A percentile compares a stretch with the other conserved stretches of the same genome.
Conservation (phyloP, 768 basidiomycete genomes). For the Lentinula raphanica region DNA sequence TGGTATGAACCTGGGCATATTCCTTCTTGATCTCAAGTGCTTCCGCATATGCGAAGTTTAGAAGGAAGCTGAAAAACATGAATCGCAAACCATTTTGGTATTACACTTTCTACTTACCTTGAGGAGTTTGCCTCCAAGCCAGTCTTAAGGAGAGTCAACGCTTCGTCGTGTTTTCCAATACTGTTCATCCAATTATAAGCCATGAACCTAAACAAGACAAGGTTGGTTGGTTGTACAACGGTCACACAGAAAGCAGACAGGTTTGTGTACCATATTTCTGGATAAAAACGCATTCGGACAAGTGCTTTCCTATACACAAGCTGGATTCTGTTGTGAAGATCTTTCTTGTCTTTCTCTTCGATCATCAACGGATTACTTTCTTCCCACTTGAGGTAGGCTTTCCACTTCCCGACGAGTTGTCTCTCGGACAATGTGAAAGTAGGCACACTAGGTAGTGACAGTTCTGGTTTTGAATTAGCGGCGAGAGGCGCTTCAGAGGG, state of each 20-base stretch:
- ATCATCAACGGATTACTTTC: conserved; percentile 91
- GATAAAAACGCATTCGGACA: conserved; percentile 88
- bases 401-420: conserved; percentile 80
- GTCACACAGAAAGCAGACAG: background rate
- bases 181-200: conserved; percentile 78
- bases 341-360: conserved; percentile 72
- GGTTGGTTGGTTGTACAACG: conserved; percentile 3
- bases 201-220: conserved; percentile 66
- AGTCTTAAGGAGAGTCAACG: conserved; percentile 68
- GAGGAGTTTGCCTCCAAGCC: conserved; percentile 86
- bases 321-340: conserved; percentile 65
- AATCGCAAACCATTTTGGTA: background rate
- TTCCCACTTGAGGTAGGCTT: conserved; percentile 91
- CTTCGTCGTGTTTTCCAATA: conserved; percentile 77
- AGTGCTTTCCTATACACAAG: conserved; percentile 87
- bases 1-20: conserved; percentile 59
- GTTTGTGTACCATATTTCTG: conserved; percentile 78
- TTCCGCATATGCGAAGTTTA: conserved; percentile 90
- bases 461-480: conserved; percentile 29
- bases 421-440: conserved; percentile 71
- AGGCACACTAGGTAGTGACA: conserved; percentile 66
- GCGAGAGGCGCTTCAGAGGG: conserved; percentile 40
- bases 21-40: conserved; percentile 57
- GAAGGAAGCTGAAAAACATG: conserved; percentile 55
- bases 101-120: conserved; percentile 39